Evolutionary conservation across 495 filamentous ascomycete genomes (phyloP), one percentile per base, ranked within the genome.

Genomic region (Xylaria curta): DNA sequence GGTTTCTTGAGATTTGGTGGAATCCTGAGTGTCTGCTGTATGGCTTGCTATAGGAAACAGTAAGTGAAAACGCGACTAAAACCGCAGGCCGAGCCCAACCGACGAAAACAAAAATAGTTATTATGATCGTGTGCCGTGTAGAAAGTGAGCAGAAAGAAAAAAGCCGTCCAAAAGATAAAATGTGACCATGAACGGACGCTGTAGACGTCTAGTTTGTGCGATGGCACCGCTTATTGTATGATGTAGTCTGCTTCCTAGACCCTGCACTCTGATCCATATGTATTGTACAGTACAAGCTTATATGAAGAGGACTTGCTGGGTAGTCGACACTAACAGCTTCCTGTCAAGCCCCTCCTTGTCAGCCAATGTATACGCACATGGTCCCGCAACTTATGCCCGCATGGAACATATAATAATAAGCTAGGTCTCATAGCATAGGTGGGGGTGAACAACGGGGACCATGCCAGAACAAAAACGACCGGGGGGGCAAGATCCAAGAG

Each of bases 401-500:
- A 69, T 60, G 54, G 66, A 54, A 61, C 66, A 10, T 69, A 69
- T 69, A 69, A 69, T 69, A 69, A 69, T 69, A 69, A 69, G 66
- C 66, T 69, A 40, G 24, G 40, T 38, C 53, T 69, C 40, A 38
- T 33, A 36, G 54, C 40, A 36, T 40, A 46, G 53, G 66, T 69
- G 66, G 66, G 53, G 66, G 66, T 28, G 19, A 51, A 38, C 46
- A 33, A 69, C 65, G 47, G 65, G 65, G 65, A 69, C 36, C 66
- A 69, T 40, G 66, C 56, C 54, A 47, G 53, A 47, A 69, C 12
- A 26, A 61, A 47, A 46, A 46, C 38, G 66, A 68, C 54, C 15
- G 54, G 66, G 66, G 66, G 66, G 53, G 51, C 66, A 56, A 68
- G 66, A 67, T 51, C 49, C 49, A 67, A 65, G 44, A 31, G 36